These are phyloP conservation scores for Clavulina sp. DNA, from an alignment of 768 basidiomycete species.

Conservation along the genomic window DNA sequence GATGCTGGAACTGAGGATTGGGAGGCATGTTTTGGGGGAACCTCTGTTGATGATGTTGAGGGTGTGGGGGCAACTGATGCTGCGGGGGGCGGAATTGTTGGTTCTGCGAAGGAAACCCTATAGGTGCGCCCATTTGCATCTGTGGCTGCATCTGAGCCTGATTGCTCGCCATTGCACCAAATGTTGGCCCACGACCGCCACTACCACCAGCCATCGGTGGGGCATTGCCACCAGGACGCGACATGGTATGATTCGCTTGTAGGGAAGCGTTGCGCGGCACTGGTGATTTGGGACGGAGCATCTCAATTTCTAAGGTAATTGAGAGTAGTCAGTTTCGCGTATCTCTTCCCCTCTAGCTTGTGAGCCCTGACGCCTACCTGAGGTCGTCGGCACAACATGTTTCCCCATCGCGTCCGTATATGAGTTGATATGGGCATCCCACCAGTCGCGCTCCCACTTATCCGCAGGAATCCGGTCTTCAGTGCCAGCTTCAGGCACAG, in stretches of 20 bases:
- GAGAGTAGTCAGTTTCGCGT: slow-evolving; percentile 11
- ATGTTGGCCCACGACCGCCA: no score
- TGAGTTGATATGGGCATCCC: slow-evolving; percentile 42
- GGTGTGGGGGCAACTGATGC: background rate
- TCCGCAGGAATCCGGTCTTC: no score
- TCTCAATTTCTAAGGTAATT: slow-evolving; percentile 75
- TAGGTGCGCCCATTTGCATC: no score
- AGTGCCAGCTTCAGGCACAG: no score
- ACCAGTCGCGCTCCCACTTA: slow-evolving; percentile 27
- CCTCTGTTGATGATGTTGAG: background rate
- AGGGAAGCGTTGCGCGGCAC: background rate
- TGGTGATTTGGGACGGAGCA: slow-evolving; percentile 73
- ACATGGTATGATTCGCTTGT: no score
- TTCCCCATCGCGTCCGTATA: slow-evolving; percentile 33
- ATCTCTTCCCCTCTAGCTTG: slow-evolving; percentile 9
- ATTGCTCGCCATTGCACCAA: no score
- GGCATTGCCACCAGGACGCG: no score
- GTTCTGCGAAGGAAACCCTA: no score
- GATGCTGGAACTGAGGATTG: background rate
- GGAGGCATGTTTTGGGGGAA: background rate
- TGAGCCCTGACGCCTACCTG: slow-evolving; percentile 17
- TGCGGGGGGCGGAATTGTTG: background rate
- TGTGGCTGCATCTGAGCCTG: no score
- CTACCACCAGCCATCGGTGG: no score
- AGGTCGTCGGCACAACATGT: slow-evolving; percentile 57